Base-by-base conservation (phyloP, 2,329 filamentous ascomycete genomes). In the Calonectria pseudoturangicola region DNA sequence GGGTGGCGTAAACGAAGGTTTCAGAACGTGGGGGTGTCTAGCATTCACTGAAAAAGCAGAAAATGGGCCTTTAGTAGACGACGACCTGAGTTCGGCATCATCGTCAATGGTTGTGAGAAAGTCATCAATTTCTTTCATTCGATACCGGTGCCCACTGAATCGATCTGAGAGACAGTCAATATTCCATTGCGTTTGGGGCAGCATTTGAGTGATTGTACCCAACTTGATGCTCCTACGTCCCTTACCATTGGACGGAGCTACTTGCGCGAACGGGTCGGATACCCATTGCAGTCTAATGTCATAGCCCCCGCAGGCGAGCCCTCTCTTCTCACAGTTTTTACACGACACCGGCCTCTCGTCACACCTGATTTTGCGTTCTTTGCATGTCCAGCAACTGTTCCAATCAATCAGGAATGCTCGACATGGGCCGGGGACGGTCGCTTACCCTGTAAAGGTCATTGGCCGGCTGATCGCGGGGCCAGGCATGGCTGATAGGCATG, bases 301-400 rank as follows among this genome's bases (percentile, higher is more conserved):
- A 65, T 72, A 72, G n/a, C 70, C 70, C 9, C 70, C 70, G 9
- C 70, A 72, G 3, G 51, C 12, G 15, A 72, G 21, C 13, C 70
- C 70, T 39, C 66, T 65, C 25, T 62, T 74, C 48, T 73, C 71
- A n/a, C 73, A 74, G 41, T 74, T 74, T 21, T 28, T 58, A 50
- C 73, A 74, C 8, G 71, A 60, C 2, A 47, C n/a, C 13, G 68
- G 71, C 16, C 64, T 60, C 28, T 73, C 71, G 16, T 74, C 73
- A 39, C 73, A 74, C 39, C 73, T 39, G 25, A 74, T 68, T 25
- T 74, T 74, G 13, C 73, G 71, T 25, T 62, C 54, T 28, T 74
- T 74, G 45, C 73, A 74, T n/a, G 73, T 74, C 73, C 73, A 74
- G 33, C 73, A 74, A 39, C 73, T 74, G 18, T 25, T 21, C 7